Evolutionary conservation across 306 rosid species (phyloP).

Genomic region (Potentilla sterilis): DNA sequence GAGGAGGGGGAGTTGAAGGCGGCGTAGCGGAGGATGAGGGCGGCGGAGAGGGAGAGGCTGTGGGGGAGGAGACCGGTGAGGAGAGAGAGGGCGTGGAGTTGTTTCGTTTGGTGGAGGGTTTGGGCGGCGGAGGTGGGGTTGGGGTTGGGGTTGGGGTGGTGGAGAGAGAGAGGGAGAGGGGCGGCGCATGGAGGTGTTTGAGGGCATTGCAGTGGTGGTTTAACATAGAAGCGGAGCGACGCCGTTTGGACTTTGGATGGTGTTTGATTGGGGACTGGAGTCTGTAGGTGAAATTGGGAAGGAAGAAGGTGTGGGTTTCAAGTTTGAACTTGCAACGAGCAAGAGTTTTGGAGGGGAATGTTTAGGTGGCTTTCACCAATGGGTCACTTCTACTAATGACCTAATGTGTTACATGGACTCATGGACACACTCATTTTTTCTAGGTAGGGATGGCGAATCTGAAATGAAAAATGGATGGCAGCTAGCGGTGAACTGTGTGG

Average conservation of each 20-base stretch:
- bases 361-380: no score
- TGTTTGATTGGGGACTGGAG: no score
- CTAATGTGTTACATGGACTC: no score
- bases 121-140: constrained; percentile 31
- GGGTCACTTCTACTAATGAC: no score
- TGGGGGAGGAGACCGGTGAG: constrained; percentile 59
- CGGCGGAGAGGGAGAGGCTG: constrained; percentile 66
- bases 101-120: constrained; percentile 60
- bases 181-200: constrained; percentile 21
- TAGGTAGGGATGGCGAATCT: no score
- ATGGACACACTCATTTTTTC: no score
- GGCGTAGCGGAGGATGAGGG: constrained; percentile 75
- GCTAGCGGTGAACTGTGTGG: no score
- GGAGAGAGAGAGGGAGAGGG: constrained; percentile 11
- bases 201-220: constrained; percentile 26
- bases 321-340: no score
- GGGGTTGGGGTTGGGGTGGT: constrained; percentile 1
- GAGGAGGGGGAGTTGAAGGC: constrained; percentile 35
- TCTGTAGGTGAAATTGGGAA: no score
- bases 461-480: no score
- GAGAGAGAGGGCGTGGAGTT: constrained; percentile 60
- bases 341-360: no score
- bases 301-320: no score
- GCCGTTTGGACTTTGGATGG: neutral
- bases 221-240: constrained; percentile 21